These are phyloP conservation scores for Solanum bulbocastanum DNA, from an alignment of 257 asterid species.

Conservation along the genomic window DNA sequence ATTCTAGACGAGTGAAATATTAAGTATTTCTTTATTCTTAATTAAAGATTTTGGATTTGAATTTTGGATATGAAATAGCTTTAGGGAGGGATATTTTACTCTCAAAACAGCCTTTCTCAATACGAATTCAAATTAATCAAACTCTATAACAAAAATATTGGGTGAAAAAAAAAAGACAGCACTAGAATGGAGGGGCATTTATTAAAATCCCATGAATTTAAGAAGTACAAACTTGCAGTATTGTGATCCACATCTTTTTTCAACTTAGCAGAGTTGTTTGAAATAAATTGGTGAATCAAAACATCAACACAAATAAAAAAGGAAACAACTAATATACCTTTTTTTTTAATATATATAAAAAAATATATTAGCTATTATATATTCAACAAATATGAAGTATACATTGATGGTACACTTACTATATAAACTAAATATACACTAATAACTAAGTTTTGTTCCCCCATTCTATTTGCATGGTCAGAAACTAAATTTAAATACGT, in stretches of 20 bases:
- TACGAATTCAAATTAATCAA: not conserved
- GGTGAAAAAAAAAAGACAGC: rapidly evolving
- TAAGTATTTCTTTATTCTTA: too few relatives aligned
- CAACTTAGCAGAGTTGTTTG: not conserved
- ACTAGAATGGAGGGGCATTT: not conserved
- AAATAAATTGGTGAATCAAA: not conserved
- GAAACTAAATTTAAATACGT: not conserved
- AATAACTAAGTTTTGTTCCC: not conserved
- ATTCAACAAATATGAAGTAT: not conserved
- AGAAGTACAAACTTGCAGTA: not conserved
- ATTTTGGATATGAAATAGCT: not conserved
- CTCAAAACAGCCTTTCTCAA: too few relatives aligned
- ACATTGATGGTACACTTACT: not conserved
- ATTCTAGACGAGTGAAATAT: too few relatives aligned
- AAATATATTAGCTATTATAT: not conserved
- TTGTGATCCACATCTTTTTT: not conserved
- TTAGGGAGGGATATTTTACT: not conserved
- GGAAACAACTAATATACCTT: not conserved
- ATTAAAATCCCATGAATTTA: not conserved
- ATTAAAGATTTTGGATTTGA: too few relatives aligned
- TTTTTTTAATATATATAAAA: not conserved
- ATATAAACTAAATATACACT: not conserved
- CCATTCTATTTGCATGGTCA: not conserved
- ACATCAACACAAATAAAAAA: not conserved
- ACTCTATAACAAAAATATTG: not conserved